Evolutionary conservation across 2,329 filamentous ascomycete species (phyloP), one percentile per base, ranked within the genome.

Genomic region (Fusarium protoensiforme): DNA sequence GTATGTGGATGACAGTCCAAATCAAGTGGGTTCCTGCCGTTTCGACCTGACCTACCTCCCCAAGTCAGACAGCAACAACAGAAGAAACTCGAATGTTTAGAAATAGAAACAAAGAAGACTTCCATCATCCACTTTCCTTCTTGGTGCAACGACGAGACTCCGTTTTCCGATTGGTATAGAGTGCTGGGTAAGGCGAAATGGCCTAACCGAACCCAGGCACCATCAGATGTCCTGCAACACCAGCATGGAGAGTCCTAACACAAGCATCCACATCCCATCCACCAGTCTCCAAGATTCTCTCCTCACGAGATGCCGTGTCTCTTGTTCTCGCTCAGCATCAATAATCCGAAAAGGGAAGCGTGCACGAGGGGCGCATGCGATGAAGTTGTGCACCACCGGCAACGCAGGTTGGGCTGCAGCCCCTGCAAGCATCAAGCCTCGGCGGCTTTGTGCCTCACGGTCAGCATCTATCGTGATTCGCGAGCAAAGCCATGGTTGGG

Each of bases 341-440:
- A 59, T 24, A 57, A 64, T 46, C 33, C 36, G 51, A 38, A 66
- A 61, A 27, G 27, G 51, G 51, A 61, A 69, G 51, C 58, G 41
- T 53, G 64, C 67, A 68, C 64, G 61, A 69, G 41, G 22, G 64
- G 33, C 39, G 35, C 24, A 54, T 56, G 48, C 27, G 27, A 66
- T 41, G 57, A 61, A 63, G 58, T 64, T 70, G 69, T 72, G 69
- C 59, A 56, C 58, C 75, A 63, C 64, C 65, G 72, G 66, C 39
- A 74, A 73, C 70, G 75, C 69, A 73, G 62, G 57, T 73, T 77
- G 75, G 75, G 70, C 70, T 73, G 70, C 70, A 73, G 43, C 61
- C 67, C 54, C 59, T 76, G 67, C 67, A 76, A 65, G 71, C 68
- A 67, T 67, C 60, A 72, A 60, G 71, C 67, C 65, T 67, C 56